Evolutionary conservation across 306 rosid species (phyloP).

Genomic region (Elaeagnus macrophylla): DNA sequence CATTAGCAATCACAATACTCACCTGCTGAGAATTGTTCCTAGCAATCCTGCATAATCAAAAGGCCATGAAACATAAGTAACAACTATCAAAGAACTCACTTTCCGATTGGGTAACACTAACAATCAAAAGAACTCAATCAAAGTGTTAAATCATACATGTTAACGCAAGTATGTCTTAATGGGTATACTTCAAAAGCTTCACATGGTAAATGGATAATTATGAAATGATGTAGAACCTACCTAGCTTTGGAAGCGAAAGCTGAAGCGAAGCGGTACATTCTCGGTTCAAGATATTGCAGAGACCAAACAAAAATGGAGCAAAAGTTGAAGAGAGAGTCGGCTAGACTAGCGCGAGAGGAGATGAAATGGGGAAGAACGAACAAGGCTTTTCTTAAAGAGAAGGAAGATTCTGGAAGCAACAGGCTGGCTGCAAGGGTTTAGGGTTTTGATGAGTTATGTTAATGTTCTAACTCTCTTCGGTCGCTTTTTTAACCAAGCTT

Average conservation of each 20-base stretch:
- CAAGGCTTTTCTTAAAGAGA: constrained; percentile 27
- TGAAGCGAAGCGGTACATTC: constrained; percentile 81
- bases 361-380: neutral
- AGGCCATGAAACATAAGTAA: neutral
- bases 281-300: constrained; percentile 2
- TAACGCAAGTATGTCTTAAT: neutral
- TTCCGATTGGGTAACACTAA: neutral
- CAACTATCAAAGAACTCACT: neutral
- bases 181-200: neutral
- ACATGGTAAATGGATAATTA: neutral
- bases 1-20: neutral
- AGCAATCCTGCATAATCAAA: constrained; percentile 45
- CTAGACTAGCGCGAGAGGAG: neutral
- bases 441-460: constrained; percentile 39
- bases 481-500: too few species aligned
- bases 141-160: neutral
- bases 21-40: constrained; percentile 70
- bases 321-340: neutral
- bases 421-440: constrained; percentile 48
- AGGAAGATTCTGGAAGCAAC: constrained; percentile 65
- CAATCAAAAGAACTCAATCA: neutral
- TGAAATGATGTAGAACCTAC: constrained; percentile 26
- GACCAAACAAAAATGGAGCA: neutral
- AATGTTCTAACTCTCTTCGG: too few species aligned
- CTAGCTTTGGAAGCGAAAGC: constrained; percentile 75